A percentile compares a stretch with the other conserved stretches of the same genome.
Conservation (phyloP, 352 stramenopile genomes). For the Pythium myriotylum region DNA sequence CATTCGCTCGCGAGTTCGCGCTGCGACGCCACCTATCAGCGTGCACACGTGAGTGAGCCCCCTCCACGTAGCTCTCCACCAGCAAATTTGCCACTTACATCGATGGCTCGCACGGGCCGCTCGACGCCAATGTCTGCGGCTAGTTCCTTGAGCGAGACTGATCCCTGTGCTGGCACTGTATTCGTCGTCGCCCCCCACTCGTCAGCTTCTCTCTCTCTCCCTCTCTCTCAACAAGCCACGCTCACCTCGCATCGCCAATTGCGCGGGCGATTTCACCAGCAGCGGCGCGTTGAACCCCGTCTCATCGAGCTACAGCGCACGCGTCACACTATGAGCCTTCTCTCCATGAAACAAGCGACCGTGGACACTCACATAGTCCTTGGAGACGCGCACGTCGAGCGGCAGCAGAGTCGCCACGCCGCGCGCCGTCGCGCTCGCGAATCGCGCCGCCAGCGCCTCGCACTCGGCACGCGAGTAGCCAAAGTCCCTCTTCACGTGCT, state of each 20-base stretch:
- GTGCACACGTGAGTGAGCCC: not conserved
- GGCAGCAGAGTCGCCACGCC: slow-evolving; percentile 15
- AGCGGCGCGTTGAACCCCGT: slow-evolving; percentile 33
- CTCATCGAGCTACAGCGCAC: slow-evolving; percentile 23
- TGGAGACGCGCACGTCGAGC: slow-evolving; percentile 14
- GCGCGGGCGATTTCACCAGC: slow-evolving; percentile 22
- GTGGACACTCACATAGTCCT: slow-evolving; percentile 21
- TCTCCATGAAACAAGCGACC: not conserved
- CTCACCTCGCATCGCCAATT: slow-evolving; percentile 36
- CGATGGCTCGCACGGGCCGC: slow-evolving; percentile 34
- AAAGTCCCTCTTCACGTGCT: not conserved
- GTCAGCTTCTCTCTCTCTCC: not conserved
- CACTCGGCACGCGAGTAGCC: not conserved
- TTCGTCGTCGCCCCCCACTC: no score
- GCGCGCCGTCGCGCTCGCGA: slow-evolving; percentile 10
- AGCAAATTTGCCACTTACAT: slow-evolving; percentile 24
- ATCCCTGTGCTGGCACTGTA: slow-evolving; percentile 16
- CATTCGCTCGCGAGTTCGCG: slow-evolving; percentile 36
- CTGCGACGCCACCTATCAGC: slow-evolving; percentile 33
- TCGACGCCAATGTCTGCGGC: slow-evolving; percentile 33
- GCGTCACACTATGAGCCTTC: not conserved
- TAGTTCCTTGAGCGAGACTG: slow-evolving; percentile 28
- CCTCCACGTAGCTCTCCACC: not conserved
- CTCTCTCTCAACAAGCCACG: not conserved
- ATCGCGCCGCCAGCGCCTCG: slow-evolving; percentile 9